A percentile compares a stretch with the other conserved stretches of the same genome.
phyloP scores from a whole-genome alignment of 2,329 filamentous ascomycete genomes.

The Ophiostoma quercus region DNA sequence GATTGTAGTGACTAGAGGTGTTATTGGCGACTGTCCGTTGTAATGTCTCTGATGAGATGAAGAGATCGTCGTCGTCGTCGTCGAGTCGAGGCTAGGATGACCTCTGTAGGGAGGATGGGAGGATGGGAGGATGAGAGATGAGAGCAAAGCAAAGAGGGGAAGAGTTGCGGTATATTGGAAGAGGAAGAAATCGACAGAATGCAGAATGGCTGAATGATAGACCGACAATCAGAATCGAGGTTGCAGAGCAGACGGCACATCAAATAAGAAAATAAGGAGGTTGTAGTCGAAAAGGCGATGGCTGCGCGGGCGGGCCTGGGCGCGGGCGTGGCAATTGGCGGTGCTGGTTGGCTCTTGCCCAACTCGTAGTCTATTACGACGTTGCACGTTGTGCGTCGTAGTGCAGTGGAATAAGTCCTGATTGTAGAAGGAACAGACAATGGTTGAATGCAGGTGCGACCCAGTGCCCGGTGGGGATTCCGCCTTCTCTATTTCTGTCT shows the following conservation, averaged over 20 bases:
- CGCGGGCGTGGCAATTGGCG: slow-evolving; percentile 18
- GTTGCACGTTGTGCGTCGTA: slow-evolving; percentile 11
- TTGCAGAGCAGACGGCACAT: background rate
- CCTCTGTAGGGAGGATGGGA: background rate
- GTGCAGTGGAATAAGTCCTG: background rate
- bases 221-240: background rate
- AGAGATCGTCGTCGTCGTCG: background rate
- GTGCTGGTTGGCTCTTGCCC: slow-evolving; percentile 20
- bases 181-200: background rate
- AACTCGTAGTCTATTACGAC: slow-evolving; percentile 16
- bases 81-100: background rate
- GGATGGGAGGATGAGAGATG: background rate
- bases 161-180: background rate
- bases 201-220: background rate
- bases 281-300: slow-evolving; percentile 22
- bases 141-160: background rate
- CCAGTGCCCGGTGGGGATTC: background rate
- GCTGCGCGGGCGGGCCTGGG: slow-evolving; percentile 15
- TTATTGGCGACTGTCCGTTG: background rate
- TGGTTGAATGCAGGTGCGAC: background rate
- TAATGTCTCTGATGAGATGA: too few species aligned
- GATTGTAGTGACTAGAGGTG: too few species aligned
- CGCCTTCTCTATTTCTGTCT: slow-evolving; percentile 7
- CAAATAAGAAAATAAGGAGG: slow-evolving; percentile 25
- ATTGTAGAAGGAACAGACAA: background rate